Conservation (phyloP, 768 basidiomycete species). For the Suillus spraguei region DNA sequence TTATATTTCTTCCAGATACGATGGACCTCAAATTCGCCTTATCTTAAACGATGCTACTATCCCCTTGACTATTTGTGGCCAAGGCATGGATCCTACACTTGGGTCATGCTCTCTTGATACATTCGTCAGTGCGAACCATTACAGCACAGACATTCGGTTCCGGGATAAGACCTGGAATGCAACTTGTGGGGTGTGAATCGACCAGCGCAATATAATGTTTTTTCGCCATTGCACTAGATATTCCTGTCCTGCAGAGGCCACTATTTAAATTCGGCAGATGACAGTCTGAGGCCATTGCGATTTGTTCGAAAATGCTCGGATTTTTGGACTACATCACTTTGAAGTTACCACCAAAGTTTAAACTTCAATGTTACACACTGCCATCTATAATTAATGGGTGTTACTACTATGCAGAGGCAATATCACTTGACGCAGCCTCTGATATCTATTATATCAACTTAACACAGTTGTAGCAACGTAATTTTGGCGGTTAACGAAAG, state of each 20-base stretch:
- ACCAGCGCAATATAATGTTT: not conserved
- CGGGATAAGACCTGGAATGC: constrained; percentile 38
- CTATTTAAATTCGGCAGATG: not conserved
- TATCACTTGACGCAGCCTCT: no score
- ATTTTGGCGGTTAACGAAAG: no score
- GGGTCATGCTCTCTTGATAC: constrained; percentile 41
- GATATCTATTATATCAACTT: no score
- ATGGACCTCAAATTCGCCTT: constrained; percentile 42
- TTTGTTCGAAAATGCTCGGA: not conserved
- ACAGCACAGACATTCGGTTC: constrained; percentile 30
- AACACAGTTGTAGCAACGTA: no score
- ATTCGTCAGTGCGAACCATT: constrained; percentile 34
- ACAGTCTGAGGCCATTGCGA: not conserved
- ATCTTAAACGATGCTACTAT: constrained; percentile 43
- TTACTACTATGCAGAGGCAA: no score
- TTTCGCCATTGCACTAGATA: not conserved
- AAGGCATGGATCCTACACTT: constrained; percentile 29
- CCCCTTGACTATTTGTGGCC: constrained; percentile 39
- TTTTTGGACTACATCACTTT: not conserved
- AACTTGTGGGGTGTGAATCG: constrained; percentile 31
- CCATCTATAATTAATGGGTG: no score
- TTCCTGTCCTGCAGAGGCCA: not conserved
- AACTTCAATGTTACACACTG: no score
- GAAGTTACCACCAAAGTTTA: no score
- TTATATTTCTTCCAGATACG: constrained; percentile 24